phyloP scores from a whole-genome alignment of 306 rosid genomes.

The Lotus japonicus region DNA sequence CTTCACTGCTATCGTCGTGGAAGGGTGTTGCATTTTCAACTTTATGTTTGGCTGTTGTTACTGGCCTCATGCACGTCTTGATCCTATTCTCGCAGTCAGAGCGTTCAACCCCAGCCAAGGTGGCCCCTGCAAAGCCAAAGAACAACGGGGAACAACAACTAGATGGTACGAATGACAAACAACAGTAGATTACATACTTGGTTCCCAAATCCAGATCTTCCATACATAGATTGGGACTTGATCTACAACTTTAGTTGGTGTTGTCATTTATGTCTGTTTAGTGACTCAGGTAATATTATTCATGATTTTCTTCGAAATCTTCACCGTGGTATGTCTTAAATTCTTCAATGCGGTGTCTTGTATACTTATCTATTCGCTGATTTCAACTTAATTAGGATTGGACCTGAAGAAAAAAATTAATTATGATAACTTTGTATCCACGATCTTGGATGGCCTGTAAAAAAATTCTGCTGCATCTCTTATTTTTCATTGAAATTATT shows the following conservation, averaged over 20 bases:
- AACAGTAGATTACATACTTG: constrained; percentile 32
- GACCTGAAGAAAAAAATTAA: not conserved
- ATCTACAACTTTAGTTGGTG: not conserved
- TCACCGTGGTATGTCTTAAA: not conserved
- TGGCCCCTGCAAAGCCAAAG: constrained; percentile 46
- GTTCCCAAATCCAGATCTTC: not conserved
- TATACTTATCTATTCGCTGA: constrained; percentile 29
- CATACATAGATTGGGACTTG: constrained; percentile 14
- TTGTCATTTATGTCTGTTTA: not conserved
- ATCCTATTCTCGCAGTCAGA: constrained; percentile 84
- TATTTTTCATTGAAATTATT: not conserved
- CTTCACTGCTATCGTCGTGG: constrained; percentile 69
- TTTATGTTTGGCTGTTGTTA: constrained; percentile 48
- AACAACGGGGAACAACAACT: constrained; percentile 22
- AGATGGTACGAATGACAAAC: constrained; percentile 36
- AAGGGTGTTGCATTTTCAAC: constrained; percentile 74
- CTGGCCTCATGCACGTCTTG: constrained; percentile 75
- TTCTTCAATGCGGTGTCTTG: constrained; percentile 17
- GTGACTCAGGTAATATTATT: constrained; percentile 1
- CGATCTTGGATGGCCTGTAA: constrained; percentile 13
- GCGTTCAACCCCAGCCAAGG: constrained; percentile 72
- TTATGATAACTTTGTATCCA: constrained; percentile 24
- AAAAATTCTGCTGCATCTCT: not conserved
- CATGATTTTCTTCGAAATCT: constrained; percentile 16
- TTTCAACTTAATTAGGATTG: constrained; percentile 20